Conservation (phyloP, 2,329 filamentous ascomycete species). For the Plectosphaerella cucumerina region DNA sequence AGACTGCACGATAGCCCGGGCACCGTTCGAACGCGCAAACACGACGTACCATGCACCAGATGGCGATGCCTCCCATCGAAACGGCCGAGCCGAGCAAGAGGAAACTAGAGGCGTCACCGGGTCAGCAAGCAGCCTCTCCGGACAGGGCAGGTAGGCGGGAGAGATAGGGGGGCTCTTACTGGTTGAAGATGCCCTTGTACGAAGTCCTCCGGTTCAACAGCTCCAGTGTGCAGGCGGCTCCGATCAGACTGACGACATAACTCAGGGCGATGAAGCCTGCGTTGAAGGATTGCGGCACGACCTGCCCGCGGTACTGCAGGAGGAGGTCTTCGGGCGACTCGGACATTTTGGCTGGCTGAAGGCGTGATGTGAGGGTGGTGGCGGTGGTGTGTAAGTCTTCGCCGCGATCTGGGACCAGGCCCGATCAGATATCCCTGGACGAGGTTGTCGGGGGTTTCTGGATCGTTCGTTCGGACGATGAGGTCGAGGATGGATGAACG, state of each 20-base stretch:
- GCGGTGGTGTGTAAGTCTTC: too few relatives aligned
- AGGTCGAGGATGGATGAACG: background rate
- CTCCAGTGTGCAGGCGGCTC: slow-evolving; percentile 75
- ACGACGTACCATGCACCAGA: slow-evolving; percentile 63
- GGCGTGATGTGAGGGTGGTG: background rate
- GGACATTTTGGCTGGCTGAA: slow-evolving; percentile 5
- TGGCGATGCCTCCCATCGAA: slow-evolving; percentile 69
- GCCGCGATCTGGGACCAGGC: too few relatives aligned
- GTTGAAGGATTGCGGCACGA: slow-evolving; percentile 46
- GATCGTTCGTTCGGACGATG: background rate
- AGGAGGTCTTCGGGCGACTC: slow-evolving; percentile 23
- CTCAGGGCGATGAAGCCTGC: slow-evolving; percentile 67
- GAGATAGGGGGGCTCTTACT: slow-evolving; percentile 41
- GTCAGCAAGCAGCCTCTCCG: background rate
- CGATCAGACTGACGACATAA: slow-evolving; percentile 71
- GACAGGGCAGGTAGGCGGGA: background rate
- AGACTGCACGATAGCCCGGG: too few relatives aligned
- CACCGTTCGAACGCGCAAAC: slow-evolving; percentile 13
- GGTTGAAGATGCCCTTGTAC: slow-evolving; percentile 63
- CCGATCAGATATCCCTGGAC: too few relatives aligned
- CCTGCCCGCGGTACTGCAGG: slow-evolving; percentile 34
- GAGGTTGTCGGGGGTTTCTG: background rate
- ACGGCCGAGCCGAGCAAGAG: slow-evolving; percentile 61
- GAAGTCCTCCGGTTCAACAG: slow-evolving; percentile 74
- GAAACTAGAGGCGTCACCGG: slow-evolving; percentile 36